Percentiles rank a stretch among this genome's conserved stretches.
These are phyloP conservation scores for Avicennia marina DNA, from an alignment of 257 asterid species.

Conservation along the genomic window DNA sequence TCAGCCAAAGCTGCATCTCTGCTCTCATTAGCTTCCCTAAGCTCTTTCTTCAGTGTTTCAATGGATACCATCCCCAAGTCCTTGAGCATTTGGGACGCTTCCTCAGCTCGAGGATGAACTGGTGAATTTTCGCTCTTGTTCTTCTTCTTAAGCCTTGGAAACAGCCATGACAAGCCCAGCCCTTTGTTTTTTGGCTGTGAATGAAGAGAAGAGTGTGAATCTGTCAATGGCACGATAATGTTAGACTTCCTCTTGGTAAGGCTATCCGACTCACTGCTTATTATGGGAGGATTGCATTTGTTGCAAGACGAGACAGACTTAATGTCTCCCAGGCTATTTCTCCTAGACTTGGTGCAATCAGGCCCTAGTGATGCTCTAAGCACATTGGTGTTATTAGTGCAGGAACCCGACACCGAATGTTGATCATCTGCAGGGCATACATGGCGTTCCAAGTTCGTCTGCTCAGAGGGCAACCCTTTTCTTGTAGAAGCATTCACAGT, in stretches of 20 bases:
- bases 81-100: constrained; percentile 33
- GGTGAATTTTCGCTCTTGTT: constrained; percentile 43
- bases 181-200: constrained; percentile 52
- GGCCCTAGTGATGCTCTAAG: constrained; percentile 16
- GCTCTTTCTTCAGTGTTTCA: constrained; percentile 55
- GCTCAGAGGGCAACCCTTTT: constrained; percentile 22
- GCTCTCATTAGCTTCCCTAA: constrained; percentile 51
- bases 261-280: constrained; percentile 42
- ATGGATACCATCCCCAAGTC: constrained; percentile 37
- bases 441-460: constrained; percentile 15
- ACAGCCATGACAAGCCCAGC: constrained; percentile 60
- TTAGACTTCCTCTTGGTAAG: constrained; percentile 44
- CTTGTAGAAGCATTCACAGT: constrained; percentile 45
- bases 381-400: constrained; percentile 16
- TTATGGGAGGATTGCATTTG: constrained; percentile 56
- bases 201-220: constrained; percentile 63
- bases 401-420: constrained; percentile 8
- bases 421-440: constrained; percentile 23
- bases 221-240: constrained; percentile 58
- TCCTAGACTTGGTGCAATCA: constrained; percentile 41
- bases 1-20: constrained; percentile 60
- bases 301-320: constrained; percentile 63
- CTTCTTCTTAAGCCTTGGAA: constrained; percentile 74
- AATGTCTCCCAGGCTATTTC: constrained; percentile 66
- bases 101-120: constrained; percentile 32